Evolutionary conservation across 2,329 filamentous ascomycete species (phyloP).

Genomic region (Fusarium scirpi): DNA sequence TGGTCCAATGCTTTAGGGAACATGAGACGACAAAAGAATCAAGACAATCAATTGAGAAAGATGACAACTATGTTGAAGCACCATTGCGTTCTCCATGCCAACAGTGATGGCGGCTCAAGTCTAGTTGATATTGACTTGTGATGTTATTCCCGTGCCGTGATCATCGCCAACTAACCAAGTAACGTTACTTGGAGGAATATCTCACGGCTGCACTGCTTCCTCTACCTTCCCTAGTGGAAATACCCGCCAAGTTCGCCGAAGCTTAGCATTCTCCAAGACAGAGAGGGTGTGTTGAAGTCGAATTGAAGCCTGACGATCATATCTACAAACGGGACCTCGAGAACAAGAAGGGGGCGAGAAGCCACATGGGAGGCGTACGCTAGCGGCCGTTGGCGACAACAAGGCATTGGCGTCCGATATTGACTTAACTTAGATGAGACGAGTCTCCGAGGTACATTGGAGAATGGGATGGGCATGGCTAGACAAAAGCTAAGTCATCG

Average conservation of each 20-base stretch:
- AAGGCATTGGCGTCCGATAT: conserved; percentile 38
- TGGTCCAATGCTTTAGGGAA: conserved; percentile 5
- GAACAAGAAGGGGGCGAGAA: conserved; percentile 34
- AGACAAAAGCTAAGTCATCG: conserved; percentile 1
- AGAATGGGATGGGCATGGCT: neutral
- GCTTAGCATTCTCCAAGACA: conserved; percentile 5
- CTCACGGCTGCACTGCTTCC: neutral
- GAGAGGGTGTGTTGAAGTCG: conserved; percentile 22
- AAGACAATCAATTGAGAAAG: conserved; percentile 5
- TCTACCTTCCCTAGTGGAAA: neutral
- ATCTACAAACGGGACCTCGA: conserved; percentile 13
- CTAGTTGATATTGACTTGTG: neutral
- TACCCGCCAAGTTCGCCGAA: conserved; percentile 19
- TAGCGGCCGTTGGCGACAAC: conserved; percentile 47
- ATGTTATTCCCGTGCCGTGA: neutral
- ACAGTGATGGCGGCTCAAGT: neutral
- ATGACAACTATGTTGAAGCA: neutral
- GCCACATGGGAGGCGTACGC: conserved; percentile 42
- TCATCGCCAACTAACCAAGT: neutral
- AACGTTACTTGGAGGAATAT: neutral
- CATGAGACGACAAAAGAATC: conserved; percentile 19
- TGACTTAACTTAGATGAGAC: conserved; percentile 41
- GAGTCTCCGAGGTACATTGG: conserved; percentile 27
- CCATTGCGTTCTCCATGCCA: neutral
- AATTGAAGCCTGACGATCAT: conserved; percentile 25